Evolutionary conservation across 768 basidiomycete genomes (phyloP).

Genomic region (Royoungia palumana): DNA sequence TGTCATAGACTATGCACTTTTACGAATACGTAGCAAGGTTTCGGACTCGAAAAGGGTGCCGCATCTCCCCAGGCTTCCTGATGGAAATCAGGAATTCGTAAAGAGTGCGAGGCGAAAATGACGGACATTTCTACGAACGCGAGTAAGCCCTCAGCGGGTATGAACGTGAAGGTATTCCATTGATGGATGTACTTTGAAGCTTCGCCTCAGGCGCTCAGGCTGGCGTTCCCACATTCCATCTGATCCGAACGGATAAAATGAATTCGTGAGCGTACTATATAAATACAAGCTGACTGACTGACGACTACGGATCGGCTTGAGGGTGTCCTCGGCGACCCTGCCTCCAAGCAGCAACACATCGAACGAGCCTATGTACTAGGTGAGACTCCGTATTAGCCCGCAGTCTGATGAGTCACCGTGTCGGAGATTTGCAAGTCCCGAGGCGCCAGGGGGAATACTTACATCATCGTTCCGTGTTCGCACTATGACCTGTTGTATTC

Average conservation of each 20-base stretch:
- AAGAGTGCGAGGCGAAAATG: conserved; percentile 18
- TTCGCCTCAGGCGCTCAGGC: conserved; percentile 1
- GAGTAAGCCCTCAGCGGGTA: background rate
- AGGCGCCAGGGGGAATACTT: background rate
- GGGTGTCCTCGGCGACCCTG: too few species aligned
- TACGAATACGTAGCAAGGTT: conserved; percentile 2
- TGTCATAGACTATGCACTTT: background rate
- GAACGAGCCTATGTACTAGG: too few species aligned
- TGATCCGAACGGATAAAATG: conserved; percentile 1
- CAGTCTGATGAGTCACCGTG: too few species aligned
- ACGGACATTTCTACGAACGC: conserved; percentile 14
- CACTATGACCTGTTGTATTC: background rate
- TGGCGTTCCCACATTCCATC: conserved; percentile 1
- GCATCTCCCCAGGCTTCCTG: conserved; percentile 7
- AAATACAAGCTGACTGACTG: background rate
- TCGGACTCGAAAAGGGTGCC: background rate
- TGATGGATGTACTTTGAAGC: background rate
- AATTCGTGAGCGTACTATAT: background rate
- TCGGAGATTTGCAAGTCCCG: background rate
- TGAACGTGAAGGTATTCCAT: background rate
- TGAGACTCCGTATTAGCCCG: too few species aligned
- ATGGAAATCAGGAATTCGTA: conserved; percentile 1
- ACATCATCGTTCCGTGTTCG: background rate
- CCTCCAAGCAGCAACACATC: too few species aligned
- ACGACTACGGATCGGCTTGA: too few species aligned